Conservation (phyloP, 73 alveolate genomes). For the Uronychia setigera region DNA sequence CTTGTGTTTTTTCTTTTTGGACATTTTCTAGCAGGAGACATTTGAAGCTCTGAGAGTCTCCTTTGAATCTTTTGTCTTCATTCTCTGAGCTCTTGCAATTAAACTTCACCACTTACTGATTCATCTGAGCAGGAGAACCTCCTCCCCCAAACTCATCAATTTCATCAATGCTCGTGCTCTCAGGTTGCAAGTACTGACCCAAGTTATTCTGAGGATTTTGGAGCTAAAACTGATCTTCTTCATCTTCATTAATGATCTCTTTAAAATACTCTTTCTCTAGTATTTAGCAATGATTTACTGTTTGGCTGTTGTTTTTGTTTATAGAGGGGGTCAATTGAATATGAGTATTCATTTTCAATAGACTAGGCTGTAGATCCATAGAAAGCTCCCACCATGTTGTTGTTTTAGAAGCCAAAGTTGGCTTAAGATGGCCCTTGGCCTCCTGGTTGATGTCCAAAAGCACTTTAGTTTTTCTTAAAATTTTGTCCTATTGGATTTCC, state of each 20-base stretch:
- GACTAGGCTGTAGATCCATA: not conserved
- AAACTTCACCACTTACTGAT: too few relatives aligned
- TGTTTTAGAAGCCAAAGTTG: not conserved
- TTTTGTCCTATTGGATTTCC: not conserved
- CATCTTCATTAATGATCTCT: not conserved
- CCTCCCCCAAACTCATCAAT: not conserved
- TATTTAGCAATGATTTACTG: not conserved
- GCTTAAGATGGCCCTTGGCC: not conserved
- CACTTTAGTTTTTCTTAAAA: not conserved
- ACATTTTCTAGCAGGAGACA: not conserved
- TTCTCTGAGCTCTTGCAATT: not conserved
- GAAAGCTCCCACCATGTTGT: not conserved
- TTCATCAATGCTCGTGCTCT: not conserved
- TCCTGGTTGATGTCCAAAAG: not conserved
- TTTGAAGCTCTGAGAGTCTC: not conserved
- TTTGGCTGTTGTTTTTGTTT: not conserved
- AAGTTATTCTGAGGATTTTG: too few relatives aligned
- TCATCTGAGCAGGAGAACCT: not conserved
- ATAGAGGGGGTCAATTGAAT: not conserved
- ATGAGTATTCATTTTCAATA: not conserved
- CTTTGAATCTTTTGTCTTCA: not conserved
- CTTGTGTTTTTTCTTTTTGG: not conserved
- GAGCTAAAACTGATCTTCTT: not conserved
- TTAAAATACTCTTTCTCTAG: not conserved
- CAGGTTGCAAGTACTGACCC: not conserved